Evolutionary conservation across 345 rosid genomes (phyloP), one percentile per base, ranked within the genome.

Genomic region (Euclidium syriacum): DNA sequence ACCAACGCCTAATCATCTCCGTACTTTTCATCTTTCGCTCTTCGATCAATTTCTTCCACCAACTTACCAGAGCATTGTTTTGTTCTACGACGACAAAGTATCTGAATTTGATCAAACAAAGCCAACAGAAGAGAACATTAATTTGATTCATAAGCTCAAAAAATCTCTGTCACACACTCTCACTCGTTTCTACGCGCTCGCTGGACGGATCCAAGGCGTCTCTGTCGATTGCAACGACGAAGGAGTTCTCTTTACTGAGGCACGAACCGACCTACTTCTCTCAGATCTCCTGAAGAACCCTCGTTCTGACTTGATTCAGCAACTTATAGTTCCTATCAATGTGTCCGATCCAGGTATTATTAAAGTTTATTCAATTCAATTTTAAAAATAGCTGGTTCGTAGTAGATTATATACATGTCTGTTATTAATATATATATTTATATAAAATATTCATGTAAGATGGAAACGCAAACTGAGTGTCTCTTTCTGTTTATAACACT

Each of bases 111-210:
- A 32, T 52, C 32, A 15, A 54, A 55, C 36, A 27, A 9, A 38
- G 6, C 30, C 11, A 50, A 9, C 22, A 17, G 30, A 52, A 17
- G 35, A 58, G 41, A 35, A 2, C 7, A 4, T 0, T 8, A 54
- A 22, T 22, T 2, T 50, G n/a, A 50, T 33, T 18, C 4, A 41
- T 48, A 57, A 34, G 34, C 55, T 46, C 10, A 81, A 70, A 64
- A 51, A 38, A 24, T 84, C 83, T 46, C 24, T 79, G 7, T 74
- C 85, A 0, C 19, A 74, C 41, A 65, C 58, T 38, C 72, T 84
- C 16, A 33, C 62, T 15, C 58, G 30, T n/a, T 81, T 65, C 72
- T 78, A 79, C 67, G 83, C 80, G 1, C 50, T 81, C 7, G 77
- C 90, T 0, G 90, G 85, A 15, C 56, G 72, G 10, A 57, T 81